Evolutionary conservation across 495 filamentous ascomycete species (phyloP).

Genomic region (Sabuloglossum arenarium): DNA sequence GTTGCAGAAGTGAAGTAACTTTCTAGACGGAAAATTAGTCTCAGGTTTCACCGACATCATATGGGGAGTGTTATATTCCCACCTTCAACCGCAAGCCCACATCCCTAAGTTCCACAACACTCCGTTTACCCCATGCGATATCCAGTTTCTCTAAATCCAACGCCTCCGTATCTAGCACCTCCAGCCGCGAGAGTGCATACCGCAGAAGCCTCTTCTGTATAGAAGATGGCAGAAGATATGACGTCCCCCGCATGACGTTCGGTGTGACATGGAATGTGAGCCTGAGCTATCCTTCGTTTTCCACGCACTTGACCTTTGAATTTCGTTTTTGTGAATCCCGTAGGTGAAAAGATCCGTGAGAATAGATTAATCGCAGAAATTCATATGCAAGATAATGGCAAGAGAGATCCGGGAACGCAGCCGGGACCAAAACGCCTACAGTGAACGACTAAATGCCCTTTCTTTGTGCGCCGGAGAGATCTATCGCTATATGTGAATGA

Average conservation of each 20-base stretch:
- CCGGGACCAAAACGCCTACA: neutral
- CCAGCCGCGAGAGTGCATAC: slow-evolving; percentile 58
- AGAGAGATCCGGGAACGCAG: too few species aligned
- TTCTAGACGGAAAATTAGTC: slow-evolving; percentile 29
- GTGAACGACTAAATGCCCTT: neutral
- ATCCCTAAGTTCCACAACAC: slow-evolving; percentile 60
- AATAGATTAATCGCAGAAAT: neutral
- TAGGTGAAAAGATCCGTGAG: neutral
- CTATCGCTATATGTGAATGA: neutral
- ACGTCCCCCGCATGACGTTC: neutral
- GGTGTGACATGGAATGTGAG: neutral
- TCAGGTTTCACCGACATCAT: neutral
- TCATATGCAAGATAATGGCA: neutral
- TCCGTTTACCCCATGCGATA: slow-evolving; percentile 53
- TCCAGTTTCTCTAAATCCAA: slow-evolving; percentile 63
- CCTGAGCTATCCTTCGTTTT: neutral
- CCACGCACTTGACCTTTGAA: neutral
- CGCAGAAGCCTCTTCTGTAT: slow-evolving; percentile 67
- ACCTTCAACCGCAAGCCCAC: slow-evolving; percentile 57
- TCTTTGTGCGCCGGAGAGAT: neutral
- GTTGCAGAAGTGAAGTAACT: slow-evolving; percentile 45
- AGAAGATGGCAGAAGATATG: slow-evolving; percentile 43
- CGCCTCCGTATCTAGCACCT: slow-evolving; percentile 61
- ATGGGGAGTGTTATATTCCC: slow-evolving; percentile 12
- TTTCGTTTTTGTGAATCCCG: neutral